Base-by-base conservation (phyloP, 2,329 filamentous ascomycete species). In the Cladosporium sp. region DNA sequence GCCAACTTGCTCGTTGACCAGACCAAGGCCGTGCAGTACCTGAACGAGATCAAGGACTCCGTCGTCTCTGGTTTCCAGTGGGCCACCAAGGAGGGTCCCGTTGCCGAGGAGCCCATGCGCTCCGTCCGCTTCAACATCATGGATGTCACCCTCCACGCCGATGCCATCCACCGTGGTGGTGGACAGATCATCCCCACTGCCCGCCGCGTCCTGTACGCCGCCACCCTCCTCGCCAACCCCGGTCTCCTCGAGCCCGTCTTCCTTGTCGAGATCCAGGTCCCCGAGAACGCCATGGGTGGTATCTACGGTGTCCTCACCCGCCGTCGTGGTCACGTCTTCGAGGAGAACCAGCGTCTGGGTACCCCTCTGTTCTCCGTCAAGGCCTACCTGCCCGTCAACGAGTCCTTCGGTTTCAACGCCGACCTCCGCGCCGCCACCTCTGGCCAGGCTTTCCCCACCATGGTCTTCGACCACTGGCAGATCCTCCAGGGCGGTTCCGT, bases 11-110 rank as follows among this genome's bases (percentile, higher is more conserved):
- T 98, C 67, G 85, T 98, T 71, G 93, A 98, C 79, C 93, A 97
- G 86, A 96, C 92, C 83, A 98, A 97, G 89, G 93, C 93, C 67
- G 93, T 98, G 64, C 93, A 98, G 82, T 98, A 97, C 86, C 84
- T 98, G 71, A 93, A 89, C 81, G 93, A 98, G 88, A 98, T 98
- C 85, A 98, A 98, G 88, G 93, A 98, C 73, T 97, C 92, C 58
- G 86, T 97, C 66, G 91, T 97, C 71, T 97, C 93, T 66, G 93
- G 93, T 85, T 98, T 98, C 90, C 93, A 98, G 79, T 98, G 93
- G 93, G 93, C 93, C 64, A 89, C 89, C 67, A 87, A 92, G 72
- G 93, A 98, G 83, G 93, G 93, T 81, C 93, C 93, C 69, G 78
- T 98, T 72, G 91, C 87, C 66, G 93, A 98, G 79, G 93, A 98